Base-by-base conservation (phyloP, 768 basidiomycete genomes). In the Boletus huronensis region DNA sequence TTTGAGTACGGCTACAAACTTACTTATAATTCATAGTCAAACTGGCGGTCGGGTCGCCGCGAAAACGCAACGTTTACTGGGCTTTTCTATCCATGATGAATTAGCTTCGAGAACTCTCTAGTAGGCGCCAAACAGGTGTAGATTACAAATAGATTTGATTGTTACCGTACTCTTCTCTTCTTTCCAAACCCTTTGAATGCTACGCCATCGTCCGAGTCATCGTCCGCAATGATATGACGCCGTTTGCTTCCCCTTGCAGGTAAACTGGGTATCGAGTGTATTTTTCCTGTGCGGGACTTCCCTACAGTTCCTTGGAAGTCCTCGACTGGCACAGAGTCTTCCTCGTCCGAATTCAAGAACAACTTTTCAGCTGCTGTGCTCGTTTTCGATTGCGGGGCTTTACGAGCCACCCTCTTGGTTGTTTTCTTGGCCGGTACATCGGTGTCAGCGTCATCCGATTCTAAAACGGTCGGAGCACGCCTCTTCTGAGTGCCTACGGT, bases 11-110 rank as follows among this genome's bases (percentile, higher is more conserved):
- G 9, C 41, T 2, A 34, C 31, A 19, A 19, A 40, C 46, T 60
- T 11, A 63, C 36, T 0, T 36, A 2, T 53, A 17, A 48, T 26
- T 48, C 28, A 28, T 52, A 90, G 88, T 64, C 85, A 87, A 77
- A 93, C 92, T 0, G 92, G 91, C 7, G 93, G 93, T n/a, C 76
- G 93, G 31, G 83, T 89, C 60, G 92, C 93, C 6, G 82, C 90
- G 6, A 95, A 95, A 72, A 93, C 90, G 5, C 93, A 95, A 66
- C 76, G 93, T 54, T 70, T 93, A 58, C 77, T 93, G 11, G 84
- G 84, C 16, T 95, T 94, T 72, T 90, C 88, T 25, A 85, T 93
- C 59, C 82, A 91, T 58, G 82, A 87, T 45, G 88, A 90, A 71
- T 64, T 93, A 50, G 66, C 57, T 45, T 40, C 55, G 65, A 51